Evolutionary conservation across 768 basidiomycete genomes (phyloP).

Genomic region (Thelephora ganbajun): DNA sequence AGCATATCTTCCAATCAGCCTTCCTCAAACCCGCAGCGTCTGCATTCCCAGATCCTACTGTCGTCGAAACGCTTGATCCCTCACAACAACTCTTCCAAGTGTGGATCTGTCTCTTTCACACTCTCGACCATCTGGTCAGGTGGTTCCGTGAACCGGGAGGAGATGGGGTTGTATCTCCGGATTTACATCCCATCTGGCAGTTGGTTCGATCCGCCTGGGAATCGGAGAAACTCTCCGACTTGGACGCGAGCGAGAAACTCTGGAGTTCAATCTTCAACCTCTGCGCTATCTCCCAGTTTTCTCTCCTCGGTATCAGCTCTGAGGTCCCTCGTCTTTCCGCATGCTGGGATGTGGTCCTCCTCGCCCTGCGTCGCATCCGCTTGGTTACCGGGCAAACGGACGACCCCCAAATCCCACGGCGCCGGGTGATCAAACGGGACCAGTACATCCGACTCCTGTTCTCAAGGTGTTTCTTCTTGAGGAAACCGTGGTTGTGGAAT

Average conservation of each 20-base stretch:
- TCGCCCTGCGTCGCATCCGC: conserved; percentile 45
- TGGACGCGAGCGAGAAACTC: conserved; percentile 46
- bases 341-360: conserved; percentile 52
- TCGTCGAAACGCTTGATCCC: conserved; percentile 14
- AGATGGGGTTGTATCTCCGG: conserved; percentile 5
- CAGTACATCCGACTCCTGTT: conserved; percentile 57
- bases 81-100: conserved; percentile 36
- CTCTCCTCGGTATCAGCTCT: conserved; percentile 32
- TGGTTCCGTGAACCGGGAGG: conserved; percentile 7
- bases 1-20: conserved; percentile 37
- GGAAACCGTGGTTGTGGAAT: conserved; percentile 65
- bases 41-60: conserved; percentile 17
- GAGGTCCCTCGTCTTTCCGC: conserved; percentile 28
- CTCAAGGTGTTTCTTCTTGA: conserved; percentile 61
- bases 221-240: conserved; percentile 15
- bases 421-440: conserved; percentile 42
- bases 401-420: conserved; percentile 24
- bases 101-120: conserved; percentile 64
- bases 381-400: conserved; percentile 32
- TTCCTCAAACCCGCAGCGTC: conserved; percentile 30
- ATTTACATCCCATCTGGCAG: conserved; percentile 30
- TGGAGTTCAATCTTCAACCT: conserved; percentile 62
- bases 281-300: conserved; percentile 71
- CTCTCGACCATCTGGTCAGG: conserved; percentile 14
- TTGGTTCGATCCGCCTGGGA: conserved; percentile 18